Conservation (phyloP, 2,329 filamentous ascomycete species). For the Aspergillus hortae region DNA sequence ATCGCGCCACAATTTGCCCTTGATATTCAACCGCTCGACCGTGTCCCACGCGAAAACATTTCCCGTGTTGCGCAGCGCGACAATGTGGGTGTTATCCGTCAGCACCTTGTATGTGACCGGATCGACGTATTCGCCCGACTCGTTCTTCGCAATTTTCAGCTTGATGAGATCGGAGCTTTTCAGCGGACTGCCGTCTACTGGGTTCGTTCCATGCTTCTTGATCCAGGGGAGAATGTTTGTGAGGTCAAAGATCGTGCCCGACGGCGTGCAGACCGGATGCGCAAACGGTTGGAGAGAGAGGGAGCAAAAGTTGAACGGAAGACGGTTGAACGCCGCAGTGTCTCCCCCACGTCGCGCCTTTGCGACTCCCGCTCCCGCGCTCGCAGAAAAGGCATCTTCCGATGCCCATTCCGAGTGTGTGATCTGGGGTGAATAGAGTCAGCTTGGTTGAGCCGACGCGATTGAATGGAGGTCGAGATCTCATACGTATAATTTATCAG, state of each 20-base stretch:
- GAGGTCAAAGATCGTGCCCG: constrained; percentile 90
- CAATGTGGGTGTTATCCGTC: constrained; percentile 96
- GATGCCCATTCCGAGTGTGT: constrained; percentile 98
- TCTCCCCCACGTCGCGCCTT: constrained; percentile 50
- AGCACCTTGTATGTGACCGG: constrained; percentile 97
- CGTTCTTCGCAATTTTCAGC: constrained; percentile 87
- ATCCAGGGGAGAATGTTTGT: constrained; percentile 94
- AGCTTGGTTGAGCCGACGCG: constrained; percentile 9
- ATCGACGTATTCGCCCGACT: constrained; percentile 86
- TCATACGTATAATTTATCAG: constrained; percentile 49
- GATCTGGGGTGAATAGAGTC: constrained; percentile 53
- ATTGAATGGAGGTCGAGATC: constrained; percentile 1
- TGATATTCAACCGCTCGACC: constrained; percentile 90
- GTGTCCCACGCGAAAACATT: constrained; percentile 98
- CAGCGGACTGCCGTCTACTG: constrained; percentile 75
- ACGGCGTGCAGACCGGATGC: constrained; percentile 84
- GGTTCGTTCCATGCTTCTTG: constrained; percentile 88
- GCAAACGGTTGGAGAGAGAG: constrained; percentile 92
- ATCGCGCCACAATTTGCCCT: constrained; percentile 93
- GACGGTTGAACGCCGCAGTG: constrained; percentile 71
- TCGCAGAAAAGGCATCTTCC: constrained; percentile 81
- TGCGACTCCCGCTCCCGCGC: constrained; percentile 64
- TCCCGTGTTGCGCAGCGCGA: constrained; percentile 78
- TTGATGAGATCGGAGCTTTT: constrained; percentile 81
- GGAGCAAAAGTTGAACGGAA: constrained; percentile 98